These are phyloP conservation scores for Chaetomiaceae sp. DNA, from an alignment of 2,329 filamentous ascomycete species.

Conservation along the genomic window DNA sequence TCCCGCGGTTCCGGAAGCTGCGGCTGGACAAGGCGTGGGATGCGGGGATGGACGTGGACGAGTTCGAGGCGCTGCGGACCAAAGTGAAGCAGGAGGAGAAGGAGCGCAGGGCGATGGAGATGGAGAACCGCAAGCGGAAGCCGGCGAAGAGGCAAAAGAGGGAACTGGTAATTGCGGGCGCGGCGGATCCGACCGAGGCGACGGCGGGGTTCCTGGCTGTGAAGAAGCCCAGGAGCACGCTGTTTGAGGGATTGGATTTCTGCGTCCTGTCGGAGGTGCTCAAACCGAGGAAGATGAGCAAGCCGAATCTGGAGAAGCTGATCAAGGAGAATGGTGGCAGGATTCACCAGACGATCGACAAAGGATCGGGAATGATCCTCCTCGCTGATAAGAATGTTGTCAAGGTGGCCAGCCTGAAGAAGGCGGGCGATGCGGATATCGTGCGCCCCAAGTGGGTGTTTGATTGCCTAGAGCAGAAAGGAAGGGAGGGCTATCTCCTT, in stretches of 20 bases:
- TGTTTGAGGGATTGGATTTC: conserved; percentile 76
- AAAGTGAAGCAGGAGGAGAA: conserved; percentile 66
- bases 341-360: conserved; percentile 68
- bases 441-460: conserved; percentile 77
- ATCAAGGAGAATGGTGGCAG: conserved; percentile 80
- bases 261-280: conserved; percentile 76
- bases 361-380: conserved; percentile 60
- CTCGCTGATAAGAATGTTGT: conserved; percentile 77
- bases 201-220: conserved; percentile 44
- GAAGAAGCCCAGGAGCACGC: conserved; percentile 41
- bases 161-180: conserved; percentile 68
- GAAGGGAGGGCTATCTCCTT: conserved; percentile 56
- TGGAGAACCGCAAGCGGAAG: conserved; percentile 61
- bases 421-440: conserved; percentile 65
- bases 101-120: conserved; percentile 69
- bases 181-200: conserved; percentile 44
- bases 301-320: conserved; percentile 72
- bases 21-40: conserved; percentile 83
- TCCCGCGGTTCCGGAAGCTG: conserved; percentile 81
- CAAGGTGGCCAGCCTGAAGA: conserved; percentile 78
- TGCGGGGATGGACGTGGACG: conserved; percentile 69
- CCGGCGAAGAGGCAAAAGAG: conserved; percentile 60
- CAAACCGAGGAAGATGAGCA: conserved; percentile 67
- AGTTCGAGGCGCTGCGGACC: conserved; percentile 68
- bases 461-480: conserved; percentile 65